Base-by-base conservation (phyloP, 129 eudicot genomes). In the Chrysanthemum seticuspe region DNA sequence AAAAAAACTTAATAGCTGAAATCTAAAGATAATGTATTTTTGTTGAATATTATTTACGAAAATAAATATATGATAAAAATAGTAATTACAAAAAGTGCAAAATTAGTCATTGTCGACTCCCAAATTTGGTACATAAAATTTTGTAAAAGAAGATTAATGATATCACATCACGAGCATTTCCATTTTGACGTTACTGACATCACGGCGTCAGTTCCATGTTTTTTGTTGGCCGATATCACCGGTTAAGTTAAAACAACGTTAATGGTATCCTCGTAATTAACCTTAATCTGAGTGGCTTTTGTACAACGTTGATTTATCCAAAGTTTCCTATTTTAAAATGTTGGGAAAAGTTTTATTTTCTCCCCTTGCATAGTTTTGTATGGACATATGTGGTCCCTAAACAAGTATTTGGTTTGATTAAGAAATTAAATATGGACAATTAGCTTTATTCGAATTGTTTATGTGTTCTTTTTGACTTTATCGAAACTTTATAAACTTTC, bases 191-290 rank as follows among this genome's bases (percentile, higher is more conserved):
- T 44, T 67, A 19, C 11, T 67, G 71, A 67, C 71, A 11, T 55
- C 49, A 70, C 8, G n/a, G 27, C 53, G 74, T 31, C 64, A 15
- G 61, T 51, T 68, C 34, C 59, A 47, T 44, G 60, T 49, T 19
- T 67, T 67, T 36, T 12, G 63, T 53, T 53, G 73, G 27, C 29
- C 63, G 50, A 51, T 50, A 67, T 10, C 72, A 6, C 14, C 49
- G 45, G 44, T 70, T 52, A 19, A 66, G 51, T 15, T 50, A 45
- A 40, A 6, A 65, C 52, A 21, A 9, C n/a, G 75, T 57, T 3
- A 13, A 71, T 57, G 75, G 67, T 14, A 71, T 71, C 56, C 18
- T 59, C 45, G 75, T 57, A 71, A 71, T 56, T 71, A 71, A 57
- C 58, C 34, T 1, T 11, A 71, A 34, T 7, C 13, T 19, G 14